phyloP scores from a whole-genome alignment of 768 basidiomycete genomes.

The Amanita inopinata region DNA sequence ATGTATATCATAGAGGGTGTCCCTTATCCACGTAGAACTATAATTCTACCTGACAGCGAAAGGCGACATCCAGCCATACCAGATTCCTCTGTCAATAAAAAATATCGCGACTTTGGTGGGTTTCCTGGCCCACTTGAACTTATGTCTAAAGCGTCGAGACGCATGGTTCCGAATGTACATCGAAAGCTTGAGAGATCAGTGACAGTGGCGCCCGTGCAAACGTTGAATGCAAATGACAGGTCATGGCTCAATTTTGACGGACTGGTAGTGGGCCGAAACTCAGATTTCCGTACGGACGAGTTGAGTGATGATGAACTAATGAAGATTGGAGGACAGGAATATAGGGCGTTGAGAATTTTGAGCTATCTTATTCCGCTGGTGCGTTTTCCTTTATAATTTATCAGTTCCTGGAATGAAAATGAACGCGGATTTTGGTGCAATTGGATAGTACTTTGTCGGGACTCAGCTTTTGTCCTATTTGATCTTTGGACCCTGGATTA shows the following conservation, averaged over 20 bases:
- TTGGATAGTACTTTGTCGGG: conserved; percentile 52
- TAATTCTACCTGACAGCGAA: conserved; percentile 17
- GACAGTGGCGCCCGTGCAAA: conserved; percentile 40
- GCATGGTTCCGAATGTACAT: conserved; percentile 34
- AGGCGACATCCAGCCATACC: conserved; percentile 19
- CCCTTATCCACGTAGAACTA: no score
- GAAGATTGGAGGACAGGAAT: conserved; percentile 70
- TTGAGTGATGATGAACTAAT: conserved; percentile 62
- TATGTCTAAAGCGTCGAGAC: conserved; percentile 26
- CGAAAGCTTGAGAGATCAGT: conserved; percentile 36
- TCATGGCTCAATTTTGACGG: conserved; percentile 31
- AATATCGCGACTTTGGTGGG: conserved; percentile 34
- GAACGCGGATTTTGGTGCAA: no score
- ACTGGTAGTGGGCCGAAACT: conserved; percentile 50
- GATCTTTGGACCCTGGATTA: conserved; percentile 55
- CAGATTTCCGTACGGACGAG: conserved; percentile 40
- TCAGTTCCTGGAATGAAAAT: no score
- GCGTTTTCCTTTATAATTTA: conserved; percentile 13
- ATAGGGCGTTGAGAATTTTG: conserved; percentile 46
- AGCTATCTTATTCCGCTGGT: conserved; percentile 41
- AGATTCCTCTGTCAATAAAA: conserved; percentile 15
- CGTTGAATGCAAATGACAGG: conserved; percentile 23
- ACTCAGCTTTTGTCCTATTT: conserved; percentile 47
- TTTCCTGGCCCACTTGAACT: conserved; percentile 37
- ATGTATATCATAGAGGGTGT: conserved; percentile 13